Evolutionary conservation across 2,329 filamentous ascomycete genomes (phyloP).

Genomic region (Colletotrichum orchidophilum): DNA sequence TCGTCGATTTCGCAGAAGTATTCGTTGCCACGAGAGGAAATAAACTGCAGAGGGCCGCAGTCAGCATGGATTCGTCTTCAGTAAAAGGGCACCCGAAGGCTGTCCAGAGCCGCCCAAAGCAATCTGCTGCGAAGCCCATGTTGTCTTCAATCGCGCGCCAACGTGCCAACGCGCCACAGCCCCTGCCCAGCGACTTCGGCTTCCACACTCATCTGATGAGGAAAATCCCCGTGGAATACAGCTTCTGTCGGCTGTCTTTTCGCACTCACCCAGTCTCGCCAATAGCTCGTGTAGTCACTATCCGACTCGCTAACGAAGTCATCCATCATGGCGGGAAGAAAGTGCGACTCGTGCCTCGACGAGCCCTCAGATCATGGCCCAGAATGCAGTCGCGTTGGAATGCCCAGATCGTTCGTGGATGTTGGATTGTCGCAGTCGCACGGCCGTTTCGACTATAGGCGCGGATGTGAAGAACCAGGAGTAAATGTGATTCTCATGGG

Average conservation of each 20-base stretch:
- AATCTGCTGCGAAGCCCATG: not conserved
- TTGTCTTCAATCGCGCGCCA: not conserved
- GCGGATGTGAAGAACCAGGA: not conserved
- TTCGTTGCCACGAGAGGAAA: conserved; percentile 96
- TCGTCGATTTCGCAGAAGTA: conserved; percentile 99
- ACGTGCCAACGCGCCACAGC: not conserved
- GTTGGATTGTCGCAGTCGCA: not conserved
- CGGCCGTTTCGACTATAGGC: not conserved
- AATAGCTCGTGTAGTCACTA: conserved; percentile 99
- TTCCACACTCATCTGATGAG: not conserved
- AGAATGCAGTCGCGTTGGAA: not conserved
- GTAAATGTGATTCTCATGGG: conserved; percentile 2
- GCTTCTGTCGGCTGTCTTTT: not conserved
- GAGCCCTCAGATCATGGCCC: conserved; percentile 25
- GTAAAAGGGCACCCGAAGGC: not conserved
- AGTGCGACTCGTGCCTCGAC: conserved; percentile 27
- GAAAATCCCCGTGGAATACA: not conserved
- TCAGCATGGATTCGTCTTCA: not conserved
- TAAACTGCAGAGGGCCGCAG: conserved; percentile 73
- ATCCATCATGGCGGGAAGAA: conserved; percentile 72
- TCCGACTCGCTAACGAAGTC: conserved; percentile 98
- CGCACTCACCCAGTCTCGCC: conserved; percentile 94
- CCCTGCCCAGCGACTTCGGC: not conserved
- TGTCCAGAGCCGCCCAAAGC: not conserved
- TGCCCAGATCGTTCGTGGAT: not conserved